phyloP scores from a whole-genome alignment of 495 filamentous ascomycete genomes.

The Tetracladium marchalianum region DNA sequence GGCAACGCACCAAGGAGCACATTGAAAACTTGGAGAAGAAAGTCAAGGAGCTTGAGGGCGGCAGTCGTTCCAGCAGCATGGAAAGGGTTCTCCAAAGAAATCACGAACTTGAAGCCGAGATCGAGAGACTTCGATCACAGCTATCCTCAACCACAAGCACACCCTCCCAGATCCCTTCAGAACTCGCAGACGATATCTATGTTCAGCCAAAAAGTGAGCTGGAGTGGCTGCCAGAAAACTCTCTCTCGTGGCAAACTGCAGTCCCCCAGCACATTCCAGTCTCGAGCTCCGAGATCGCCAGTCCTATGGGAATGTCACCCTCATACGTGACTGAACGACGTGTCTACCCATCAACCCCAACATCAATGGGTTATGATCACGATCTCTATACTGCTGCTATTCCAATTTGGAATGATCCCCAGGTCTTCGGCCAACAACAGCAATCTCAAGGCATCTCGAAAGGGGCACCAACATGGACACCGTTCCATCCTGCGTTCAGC shows the following conservation, averaged over 20 bases:
- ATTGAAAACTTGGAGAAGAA: slow-evolving; percentile 69
- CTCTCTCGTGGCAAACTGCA: background rate
- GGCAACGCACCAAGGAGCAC: slow-evolving; percentile 72
- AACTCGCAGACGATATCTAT: slow-evolving; percentile 12
- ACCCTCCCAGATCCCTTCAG: slow-evolving; percentile 1
- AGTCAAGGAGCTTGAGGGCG: slow-evolving; percentile 45
- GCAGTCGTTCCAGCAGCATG: slow-evolving; percentile 30
- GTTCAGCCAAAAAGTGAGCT: slow-evolving; percentile 11
- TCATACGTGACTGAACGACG: background rate
- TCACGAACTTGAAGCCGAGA: slow-evolving; percentile 44
- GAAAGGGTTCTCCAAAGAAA: slow-evolving; percentile 42
- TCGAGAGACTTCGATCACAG: slow-evolving; percentile 32
- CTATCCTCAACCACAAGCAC: slow-evolving; percentile 14
- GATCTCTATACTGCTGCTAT: slow-evolving; percentile 5
- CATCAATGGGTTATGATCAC: slow-evolving; percentile 5
- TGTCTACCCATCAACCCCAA: slow-evolving; percentile 1
- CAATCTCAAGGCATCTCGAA: slow-evolving; percentile 6
- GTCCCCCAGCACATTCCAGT: background rate
- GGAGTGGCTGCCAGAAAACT: slow-evolving; percentile 15
- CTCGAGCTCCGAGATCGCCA: background rate
- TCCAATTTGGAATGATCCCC: slow-evolving; percentile 15
- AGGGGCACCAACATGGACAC: slow-evolving; percentile 13
- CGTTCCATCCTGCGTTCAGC: slow-evolving; percentile 16
- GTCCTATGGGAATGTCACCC: background rate
- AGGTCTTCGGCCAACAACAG: slow-evolving; percentile 7